A percentile compares a stretch with the other conserved stretches of the same genome.
Conservation (phyloP, 805 yeast genomes). For the Spathaspora hagerdaliae region DNA sequence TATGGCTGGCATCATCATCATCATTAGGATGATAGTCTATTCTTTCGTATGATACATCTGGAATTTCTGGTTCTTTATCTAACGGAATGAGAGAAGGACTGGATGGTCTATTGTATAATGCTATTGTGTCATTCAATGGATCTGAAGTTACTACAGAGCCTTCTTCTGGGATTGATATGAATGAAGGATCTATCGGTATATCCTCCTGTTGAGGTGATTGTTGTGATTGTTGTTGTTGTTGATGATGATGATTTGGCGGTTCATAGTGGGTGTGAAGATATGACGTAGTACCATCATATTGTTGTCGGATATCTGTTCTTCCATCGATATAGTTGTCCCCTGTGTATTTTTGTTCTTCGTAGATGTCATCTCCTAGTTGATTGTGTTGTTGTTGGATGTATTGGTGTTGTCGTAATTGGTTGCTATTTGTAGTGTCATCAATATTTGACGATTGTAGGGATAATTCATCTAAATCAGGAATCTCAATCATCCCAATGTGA, state of each 20-base stretch:
- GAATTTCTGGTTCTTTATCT: conserved; percentile 5
- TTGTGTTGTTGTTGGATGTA: background rate
- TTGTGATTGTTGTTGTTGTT: background rate
- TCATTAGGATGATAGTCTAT: background rate
- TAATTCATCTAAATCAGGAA: conserved; percentile 37
- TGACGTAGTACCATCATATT: too few relatives aligned
- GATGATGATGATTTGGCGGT: too few relatives aligned
- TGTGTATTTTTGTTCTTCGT: too few relatives aligned
- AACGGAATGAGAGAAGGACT: background rate
- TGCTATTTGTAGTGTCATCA: background rate
- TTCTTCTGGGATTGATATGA: background rate
- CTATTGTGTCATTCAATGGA: background rate
- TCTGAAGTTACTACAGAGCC: background rate
- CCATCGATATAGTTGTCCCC: too few relatives aligned
- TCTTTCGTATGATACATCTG: background rate
- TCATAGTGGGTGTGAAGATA: too few relatives aligned
- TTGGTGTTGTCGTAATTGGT: background rate
- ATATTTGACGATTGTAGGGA: conserved; percentile 1
- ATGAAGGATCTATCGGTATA: background rate
- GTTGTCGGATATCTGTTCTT: too few relatives aligned
- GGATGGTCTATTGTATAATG: background rate
- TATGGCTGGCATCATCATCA: background rate
- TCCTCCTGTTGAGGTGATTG: background rate
- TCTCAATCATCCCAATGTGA: conserved; percentile 33
- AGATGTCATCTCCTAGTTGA: background rate